These are phyloP conservation scores for Solanum sparsipilum DNA, from an alignment of 257 asterid genomes.

Conservation along the genomic window DNA sequence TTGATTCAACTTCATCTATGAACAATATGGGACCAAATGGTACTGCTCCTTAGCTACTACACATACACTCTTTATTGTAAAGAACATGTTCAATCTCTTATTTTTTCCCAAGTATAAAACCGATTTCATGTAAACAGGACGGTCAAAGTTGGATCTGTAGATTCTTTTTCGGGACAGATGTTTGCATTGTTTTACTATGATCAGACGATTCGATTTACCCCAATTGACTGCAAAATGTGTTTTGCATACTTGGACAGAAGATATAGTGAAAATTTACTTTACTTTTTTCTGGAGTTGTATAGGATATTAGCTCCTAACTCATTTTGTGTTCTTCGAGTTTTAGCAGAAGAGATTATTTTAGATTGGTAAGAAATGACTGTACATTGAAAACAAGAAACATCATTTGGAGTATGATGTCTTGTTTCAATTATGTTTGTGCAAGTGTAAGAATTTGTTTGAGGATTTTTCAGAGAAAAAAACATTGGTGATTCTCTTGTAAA, in stretches of 20 bases:
- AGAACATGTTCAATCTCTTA: neutral
- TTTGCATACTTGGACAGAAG: slow-evolving; percentile 12
- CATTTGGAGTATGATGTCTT: slow-evolving; percentile 24
- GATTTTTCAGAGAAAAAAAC: neutral
- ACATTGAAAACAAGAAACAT: slow-evolving; percentile 22
- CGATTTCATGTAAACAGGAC: slow-evolving; percentile 21
- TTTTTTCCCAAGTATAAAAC: neutral
- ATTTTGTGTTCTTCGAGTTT: slow-evolving; percentile 60
- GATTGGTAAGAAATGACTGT: slow-evolving; percentile 27
- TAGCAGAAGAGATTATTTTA: slow-evolving; percentile 54
- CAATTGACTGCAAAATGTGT: slow-evolving; percentile 21
- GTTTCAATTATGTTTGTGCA: slow-evolving; percentile 23
- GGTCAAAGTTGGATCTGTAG: slow-evolving; percentile 44
- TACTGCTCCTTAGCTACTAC: slow-evolving; percentile 5
- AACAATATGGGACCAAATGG: slow-evolving; percentile 58
- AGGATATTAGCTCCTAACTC: slow-evolving; percentile 49
- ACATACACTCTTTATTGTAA: neutral
- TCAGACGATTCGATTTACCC: slow-evolving; percentile 10
- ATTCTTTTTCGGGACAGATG: neutral
- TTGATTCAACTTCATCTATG: slow-evolving; percentile 37
- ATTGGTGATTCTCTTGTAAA: neutral
- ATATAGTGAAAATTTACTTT: slow-evolving; percentile 14
- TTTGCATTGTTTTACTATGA: slow-evolving; percentile 8
- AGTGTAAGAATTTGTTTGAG: neutral
- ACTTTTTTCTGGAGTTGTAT: slow-evolving; percentile 32